Evolutionary conservation across 202 grass and related monocot genomes (phyloP), one percentile per base, ranked within the genome.

Genomic region (Schoenoplectus triqueter): DNA sequence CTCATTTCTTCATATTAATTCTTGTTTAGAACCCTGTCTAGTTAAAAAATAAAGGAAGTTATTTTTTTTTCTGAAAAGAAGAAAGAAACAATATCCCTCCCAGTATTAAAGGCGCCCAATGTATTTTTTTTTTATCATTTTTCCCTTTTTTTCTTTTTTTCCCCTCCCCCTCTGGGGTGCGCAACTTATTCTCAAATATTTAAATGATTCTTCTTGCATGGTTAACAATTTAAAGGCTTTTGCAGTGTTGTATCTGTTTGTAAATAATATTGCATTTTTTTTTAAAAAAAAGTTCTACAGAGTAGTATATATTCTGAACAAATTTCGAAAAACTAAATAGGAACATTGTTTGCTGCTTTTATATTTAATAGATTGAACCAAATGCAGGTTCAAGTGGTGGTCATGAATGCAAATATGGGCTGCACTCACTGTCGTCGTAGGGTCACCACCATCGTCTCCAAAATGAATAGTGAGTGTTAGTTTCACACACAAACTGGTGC

Each of bases 401-500:
- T 99, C 52, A 92, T 99, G 92, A 99, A 86, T 85, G 97, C 97
- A 76, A 91, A 99, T 80, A 99, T 96, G 96, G 90, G 90, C 6
- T 99, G 96, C 31, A 87, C 72, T 10, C 96, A 96, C 82, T 99
- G 97, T 84, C 93, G 89, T 59, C 82, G 84, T 84, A 91, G 97
- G 49, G 89, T 99, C 49, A 88, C 97, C 64, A 91, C 88, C 55
- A 86, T 99, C 15, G 89, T 99, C 82, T 94, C 97, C 87, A 99
- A 92, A 88, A 99, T 99, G 97, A 94, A 99, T 44, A 86, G 97
- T 97, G 68, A 96, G 90, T 78, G 86, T 89, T 64, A 4, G 80
- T 59, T 19, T 10, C 0, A 15, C 49, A 55, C 10, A 75, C 49
- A 75, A 31, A 31, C 31, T 31, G 31, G 31, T 31, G 31, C 31